Percentiles rank a stretch among this genome's conserved stretches.
These are phyloP conservation scores for Parathielavia hyrcaniae DNA, from an alignment of 495 filamentous ascomycete species.

Conservation along the genomic window DNA sequence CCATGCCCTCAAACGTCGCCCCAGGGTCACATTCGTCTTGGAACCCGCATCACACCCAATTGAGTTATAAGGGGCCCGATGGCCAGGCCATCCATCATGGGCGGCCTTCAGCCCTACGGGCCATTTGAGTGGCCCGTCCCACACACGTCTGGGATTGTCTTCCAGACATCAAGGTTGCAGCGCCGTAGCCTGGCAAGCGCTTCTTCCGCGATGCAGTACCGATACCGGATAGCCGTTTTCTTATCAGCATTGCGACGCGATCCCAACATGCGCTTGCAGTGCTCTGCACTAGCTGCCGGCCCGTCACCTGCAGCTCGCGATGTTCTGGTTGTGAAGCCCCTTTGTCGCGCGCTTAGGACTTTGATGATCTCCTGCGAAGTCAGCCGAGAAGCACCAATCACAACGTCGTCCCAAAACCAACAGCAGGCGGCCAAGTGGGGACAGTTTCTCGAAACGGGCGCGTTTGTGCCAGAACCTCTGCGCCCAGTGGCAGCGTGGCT, in stretches of 20 bases:
- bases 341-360: slow-evolving; percentile 26
- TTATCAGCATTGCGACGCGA: not conserved
- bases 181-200: not conserved
- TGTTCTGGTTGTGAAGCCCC: not conserved
- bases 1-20: not conserved
- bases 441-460: not conserved
- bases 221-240: too few species aligned
- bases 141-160: not conserved
- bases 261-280: not conserved
- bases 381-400: slow-evolving; percentile 10
- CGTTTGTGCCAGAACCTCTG: not conserved
- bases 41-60: not conserved
- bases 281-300: not conserved
- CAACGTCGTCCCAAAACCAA: not conserved
- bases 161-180: not conserved
- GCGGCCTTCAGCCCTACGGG: slow-evolving; percentile 17
- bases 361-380: slow-evolving; percentile 15
- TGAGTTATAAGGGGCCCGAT: not conserved
- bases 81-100: not conserved
- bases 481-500: too few species aligned
- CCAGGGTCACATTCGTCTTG: not conserved
- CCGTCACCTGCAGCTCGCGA: slow-evolving; percentile 10
- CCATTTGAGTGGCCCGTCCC: slow-evolving; percentile 5
- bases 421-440: not conserved
- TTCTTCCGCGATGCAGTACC: too few species aligned